phyloP scores from a whole-genome alignment of 139 green algal genomes.

The Desmodesmus armatus region DNA sequence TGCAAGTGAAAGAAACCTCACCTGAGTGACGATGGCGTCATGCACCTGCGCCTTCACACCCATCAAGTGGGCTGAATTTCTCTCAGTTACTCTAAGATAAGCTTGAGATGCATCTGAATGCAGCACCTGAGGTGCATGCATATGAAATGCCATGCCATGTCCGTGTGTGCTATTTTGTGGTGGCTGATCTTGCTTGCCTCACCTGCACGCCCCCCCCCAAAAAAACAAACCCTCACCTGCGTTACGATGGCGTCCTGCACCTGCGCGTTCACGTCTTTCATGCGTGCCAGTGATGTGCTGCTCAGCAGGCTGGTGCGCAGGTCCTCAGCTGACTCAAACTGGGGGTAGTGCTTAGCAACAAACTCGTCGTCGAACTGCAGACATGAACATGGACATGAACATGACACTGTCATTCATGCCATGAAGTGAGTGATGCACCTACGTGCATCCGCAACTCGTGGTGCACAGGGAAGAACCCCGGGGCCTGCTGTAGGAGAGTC shows the following conservation, averaged over 20 bases:
- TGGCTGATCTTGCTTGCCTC: too few species aligned
- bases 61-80: background rate
- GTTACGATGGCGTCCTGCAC: conserved; percentile 50
- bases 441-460: background rate
- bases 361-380: conserved; percentile 66
- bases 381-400: background rate
- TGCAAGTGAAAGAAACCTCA: background rate
- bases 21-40: background rate
- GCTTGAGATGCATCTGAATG: too few species aligned
- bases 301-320: conserved; percentile 56
- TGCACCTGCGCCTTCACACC: background rate
- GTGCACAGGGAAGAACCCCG: background rate
- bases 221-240: too few species aligned
- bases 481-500: background rate
- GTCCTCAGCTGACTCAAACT: conserved; percentile 52
- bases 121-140: background rate
- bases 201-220: too few species aligned
- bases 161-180: too few species aligned
- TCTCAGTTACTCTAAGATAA: too few species aligned
- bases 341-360: conserved; percentile 49
- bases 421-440: too few species aligned
- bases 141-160: background rate
- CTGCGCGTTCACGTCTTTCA: conserved; percentile 50
- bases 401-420: background rate
- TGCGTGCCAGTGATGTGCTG: conserved; percentile 56